Percentiles rank a stretch among this genome's conserved stretches.
Evolutionary conservation across 805 yeast species (phyloP).

Genomic region (Metschnikowia aberdeeniae): DNA sequence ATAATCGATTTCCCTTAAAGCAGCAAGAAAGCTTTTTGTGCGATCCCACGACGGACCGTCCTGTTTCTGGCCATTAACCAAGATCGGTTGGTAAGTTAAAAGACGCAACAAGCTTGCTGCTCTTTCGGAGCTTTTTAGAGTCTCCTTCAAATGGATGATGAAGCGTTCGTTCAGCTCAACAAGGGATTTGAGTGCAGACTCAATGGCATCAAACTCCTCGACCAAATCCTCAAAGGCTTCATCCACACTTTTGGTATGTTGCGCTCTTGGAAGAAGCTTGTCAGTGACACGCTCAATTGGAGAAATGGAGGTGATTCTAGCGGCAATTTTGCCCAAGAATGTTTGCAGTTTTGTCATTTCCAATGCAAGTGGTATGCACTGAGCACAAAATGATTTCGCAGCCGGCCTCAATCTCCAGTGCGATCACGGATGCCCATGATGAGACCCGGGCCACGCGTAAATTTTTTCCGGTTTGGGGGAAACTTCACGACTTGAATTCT

Average conservation of each 20-base stretch:
- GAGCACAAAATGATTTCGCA: constrained; percentile 3
- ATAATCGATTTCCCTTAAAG: constrained; percentile 13
- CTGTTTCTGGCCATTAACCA: background rate
- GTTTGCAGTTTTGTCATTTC: background rate
- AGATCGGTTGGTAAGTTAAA: constrained; percentile 5
- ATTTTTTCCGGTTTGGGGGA: constrained; percentile 37
- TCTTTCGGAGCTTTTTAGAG: constrained; percentile 17
- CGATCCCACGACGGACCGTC: constrained; percentile 20
- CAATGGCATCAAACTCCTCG: constrained; percentile 18
- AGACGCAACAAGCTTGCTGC: constrained; percentile 23
- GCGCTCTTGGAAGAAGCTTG: background rate
- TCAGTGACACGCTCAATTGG: constrained; percentile 3
- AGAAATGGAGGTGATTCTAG: constrained; percentile 1
- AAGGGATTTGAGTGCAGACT: constrained; percentile 9
- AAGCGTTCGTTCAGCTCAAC: constrained; percentile 8
- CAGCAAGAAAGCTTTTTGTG: constrained; percentile 17
- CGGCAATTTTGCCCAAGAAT: background rate
- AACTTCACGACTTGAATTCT: constrained; percentile 20
- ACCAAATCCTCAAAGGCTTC: constrained; percentile 32
- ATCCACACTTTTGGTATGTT: constrained; percentile 26
- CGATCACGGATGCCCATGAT: constrained; percentile 57
- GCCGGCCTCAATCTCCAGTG: background rate
- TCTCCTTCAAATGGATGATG: constrained; percentile 8
- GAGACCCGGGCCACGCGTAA: constrained; percentile 64
- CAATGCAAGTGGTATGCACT: background rate